These are phyloP conservation scores for Dactylonectria macrodidyma DNA, from an alignment of 2,329 filamentous ascomycete species.

Conservation along the genomic window DNA sequence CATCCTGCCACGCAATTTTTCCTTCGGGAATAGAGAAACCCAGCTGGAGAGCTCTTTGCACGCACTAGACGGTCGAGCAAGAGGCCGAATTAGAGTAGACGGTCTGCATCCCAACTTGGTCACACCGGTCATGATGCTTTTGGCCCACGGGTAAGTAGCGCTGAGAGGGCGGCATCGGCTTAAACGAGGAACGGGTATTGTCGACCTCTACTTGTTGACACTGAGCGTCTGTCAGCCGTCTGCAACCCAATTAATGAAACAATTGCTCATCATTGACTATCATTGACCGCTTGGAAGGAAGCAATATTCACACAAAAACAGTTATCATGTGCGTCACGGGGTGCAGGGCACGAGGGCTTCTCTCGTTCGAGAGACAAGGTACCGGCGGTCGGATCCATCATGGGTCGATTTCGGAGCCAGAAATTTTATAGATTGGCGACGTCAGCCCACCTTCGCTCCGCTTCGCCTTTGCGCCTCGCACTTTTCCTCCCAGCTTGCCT, in stretches of 20 bases:
- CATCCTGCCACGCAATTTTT: background rate
- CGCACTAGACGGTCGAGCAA: background rate
- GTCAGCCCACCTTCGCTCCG: slow-evolving; percentile 47
- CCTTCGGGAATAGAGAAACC: background rate
- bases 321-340: slow-evolving; percentile 18
- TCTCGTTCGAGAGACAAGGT: slow-evolving; percentile 26
- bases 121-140: too few relatives aligned
- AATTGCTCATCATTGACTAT: background rate
- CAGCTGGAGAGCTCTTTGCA: background rate
- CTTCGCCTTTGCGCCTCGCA: slow-evolving; percentile 35
- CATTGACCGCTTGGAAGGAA: slow-evolving; percentile 1
- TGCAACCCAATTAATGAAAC: slow-evolving; percentile 3
- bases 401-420: slow-evolving; percentile 48
- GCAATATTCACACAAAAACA: background rate
- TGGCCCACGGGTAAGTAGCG: background rate
- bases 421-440: slow-evolving; percentile 44
- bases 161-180: slow-evolving; percentile 16
- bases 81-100: slow-evolving; percentile 14
- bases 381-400: slow-evolving; percentile 25
- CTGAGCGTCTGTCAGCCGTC: background rate
- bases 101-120: background rate
- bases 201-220: background rate
- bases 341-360: slow-evolving; percentile 14
- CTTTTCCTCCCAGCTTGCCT: slow-evolving; percentile 23
- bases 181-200: background rate